Conservation (phyloP, 768 basidiomycete genomes). For the Mrakia hoshinonis region DNA sequence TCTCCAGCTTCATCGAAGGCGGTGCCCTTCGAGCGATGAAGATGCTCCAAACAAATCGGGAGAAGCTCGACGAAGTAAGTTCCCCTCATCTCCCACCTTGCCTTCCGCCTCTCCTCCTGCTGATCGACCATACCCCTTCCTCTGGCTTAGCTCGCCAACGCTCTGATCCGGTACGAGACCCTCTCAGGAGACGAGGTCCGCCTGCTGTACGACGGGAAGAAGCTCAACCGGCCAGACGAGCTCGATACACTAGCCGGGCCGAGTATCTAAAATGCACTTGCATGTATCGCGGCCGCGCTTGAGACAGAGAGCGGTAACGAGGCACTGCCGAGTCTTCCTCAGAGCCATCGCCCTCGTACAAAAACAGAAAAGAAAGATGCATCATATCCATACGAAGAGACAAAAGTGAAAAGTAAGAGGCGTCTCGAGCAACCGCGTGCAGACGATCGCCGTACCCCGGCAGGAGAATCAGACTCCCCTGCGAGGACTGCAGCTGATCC, state of each 20-base stretch:
- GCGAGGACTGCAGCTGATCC: no score
- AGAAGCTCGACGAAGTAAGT: neutral
- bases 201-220: conserved; percentile 4
- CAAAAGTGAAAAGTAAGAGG: no score
- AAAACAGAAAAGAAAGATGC: no score
- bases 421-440: no score
- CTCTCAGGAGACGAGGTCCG: conserved; percentile 17
- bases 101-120: neutral
- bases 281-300: no score
- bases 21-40: neutral
- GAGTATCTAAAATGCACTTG: conserved; percentile 9
- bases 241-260: neutral
- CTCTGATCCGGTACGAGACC: conserved; percentile 26
- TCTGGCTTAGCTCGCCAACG: conserved; percentile 7
- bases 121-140: neutral
- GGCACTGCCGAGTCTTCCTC: no score
- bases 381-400: no score
- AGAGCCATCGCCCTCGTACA: no score
- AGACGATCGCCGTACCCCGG: no score
- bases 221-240: neutral
- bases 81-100: neutral
- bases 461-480: no score
- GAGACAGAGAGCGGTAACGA: no score
- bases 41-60: neutral
- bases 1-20: neutral